Conservation (phyloP, 495 filamentous ascomycete species). For the Xylaria sp. region DNA sequence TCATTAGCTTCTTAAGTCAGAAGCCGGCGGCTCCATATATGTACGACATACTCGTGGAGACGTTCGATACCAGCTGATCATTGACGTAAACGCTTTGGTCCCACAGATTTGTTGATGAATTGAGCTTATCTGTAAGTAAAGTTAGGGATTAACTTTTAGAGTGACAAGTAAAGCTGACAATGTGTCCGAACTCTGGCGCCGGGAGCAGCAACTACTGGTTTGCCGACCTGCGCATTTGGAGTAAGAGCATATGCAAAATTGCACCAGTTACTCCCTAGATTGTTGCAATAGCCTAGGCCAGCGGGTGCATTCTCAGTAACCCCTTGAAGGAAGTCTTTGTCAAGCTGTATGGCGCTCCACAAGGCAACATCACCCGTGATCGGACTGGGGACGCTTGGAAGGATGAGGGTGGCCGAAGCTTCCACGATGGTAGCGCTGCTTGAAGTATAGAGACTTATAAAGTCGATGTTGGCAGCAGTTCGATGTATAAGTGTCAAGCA, state of each 20-base stretch:
- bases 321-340: slow-evolving; percentile 26
- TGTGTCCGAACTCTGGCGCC: slow-evolving; percentile 21
- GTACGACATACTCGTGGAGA: slow-evolving; percentile 20
- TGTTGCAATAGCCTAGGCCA: slow-evolving; percentile 21
- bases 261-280: slow-evolving; percentile 25
- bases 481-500: neutral
- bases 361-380: slow-evolving; percentile 23
- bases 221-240: slow-evolving; percentile 4
- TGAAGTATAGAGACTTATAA: slow-evolving; percentile 17
- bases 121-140: slow-evolving; percentile 15
- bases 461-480: neutral
- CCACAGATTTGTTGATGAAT: slow-evolving; percentile 17
- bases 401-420: slow-evolving; percentile 23
- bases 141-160: neutral
- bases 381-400: slow-evolving; percentile 11
- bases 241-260: slow-evolving; percentile 26
- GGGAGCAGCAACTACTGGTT: slow-evolving; percentile 15
- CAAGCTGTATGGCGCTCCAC: slow-evolving; percentile 23
- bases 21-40: neutral
- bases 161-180: slow-evolving; percentile 1
- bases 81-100: slow-evolving; percentile 26
- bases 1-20: neutral
- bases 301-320: slow-evolving; percentile 23
- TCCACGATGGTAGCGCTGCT: slow-evolving; percentile 18
- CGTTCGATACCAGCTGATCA: slow-evolving; percentile 7